Evolutionary conservation across 768 basidiomycete genomes (phyloP), one percentile per base, ranked within the genome.

Genomic region (Exidia glandulosa): DNA sequence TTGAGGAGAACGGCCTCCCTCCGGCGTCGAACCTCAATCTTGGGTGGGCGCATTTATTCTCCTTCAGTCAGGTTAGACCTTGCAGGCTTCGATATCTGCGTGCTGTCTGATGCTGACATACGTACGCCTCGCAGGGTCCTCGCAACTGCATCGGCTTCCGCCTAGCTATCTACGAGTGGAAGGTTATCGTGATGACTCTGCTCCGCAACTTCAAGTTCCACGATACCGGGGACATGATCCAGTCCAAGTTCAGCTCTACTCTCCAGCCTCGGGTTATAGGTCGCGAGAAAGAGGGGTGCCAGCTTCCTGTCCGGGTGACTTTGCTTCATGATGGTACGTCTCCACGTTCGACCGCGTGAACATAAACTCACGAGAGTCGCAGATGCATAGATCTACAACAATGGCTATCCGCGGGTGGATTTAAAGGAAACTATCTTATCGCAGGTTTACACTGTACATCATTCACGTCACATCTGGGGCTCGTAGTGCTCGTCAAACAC

Each of bases 401-500:
- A n/a, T 37, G 36, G 19, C 19, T 37, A 19, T 37, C 9, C 19
- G 36, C 19, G 36, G 36, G 19, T 10, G 36, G 36, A 37, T 10
- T 10, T 37, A 10, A 19, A 37, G 9, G 36, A 19, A 37, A 10
- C 36, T 37, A 37, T 37, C 36, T 37, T n/a, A n/a, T n/a, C n/a
- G n/a, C n/a, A n/a, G n/a, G n/a, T n/a, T n/a, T n/a, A n/a, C 36
- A 37, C 36, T 19, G 12, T 12, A 37, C 12, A 37, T 37, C n/a
- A 37, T 37, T 19, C 36, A 37, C 10, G 16, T 45, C 36, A 57
- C 60, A 61, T 47, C 57, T 30, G 32, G 19, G 78, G 76, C 50
- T 65, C 64, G 64, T 84, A 83, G 69, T 88, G 86, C 65, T 79
- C 71, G 56, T 74, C 74, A 60, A 97, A 85, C 25, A 96, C 81